Evolutionary conservation across 129 eudicot genomes (phyloP).

Genomic region (Saussurea involucrata): DNA sequence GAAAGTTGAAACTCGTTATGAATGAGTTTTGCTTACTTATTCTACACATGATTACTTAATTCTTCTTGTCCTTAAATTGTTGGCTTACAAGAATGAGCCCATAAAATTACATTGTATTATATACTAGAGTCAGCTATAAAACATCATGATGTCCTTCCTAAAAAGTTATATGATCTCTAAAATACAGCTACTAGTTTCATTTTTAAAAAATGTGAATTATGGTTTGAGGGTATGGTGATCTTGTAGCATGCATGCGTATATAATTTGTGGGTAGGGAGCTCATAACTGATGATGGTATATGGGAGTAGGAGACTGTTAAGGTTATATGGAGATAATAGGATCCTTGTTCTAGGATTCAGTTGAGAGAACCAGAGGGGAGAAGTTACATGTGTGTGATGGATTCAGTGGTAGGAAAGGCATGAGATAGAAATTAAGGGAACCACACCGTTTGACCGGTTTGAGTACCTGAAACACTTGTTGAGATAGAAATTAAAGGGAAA

Average conservation of each 20-base stretch:
- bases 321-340: not conserved
- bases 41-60: not conserved
- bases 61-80: not conserved
- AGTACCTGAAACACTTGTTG: not conserved
- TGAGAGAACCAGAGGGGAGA: not conserved
- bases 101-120: not conserved
- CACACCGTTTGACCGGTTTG: not conserved
- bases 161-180: not conserved
- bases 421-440: not conserved
- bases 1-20: not conserved
- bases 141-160: not conserved
- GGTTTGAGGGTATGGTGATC: conserved; percentile 2
- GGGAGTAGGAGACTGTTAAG: not conserved
- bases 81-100: not conserved
- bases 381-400: not conserved
- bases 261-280: not conserved
- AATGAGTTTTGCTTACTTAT: not conserved
- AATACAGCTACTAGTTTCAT: not conserved
- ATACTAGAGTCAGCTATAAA: not conserved
- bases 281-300: not conserved
- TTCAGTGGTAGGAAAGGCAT: not conserved
- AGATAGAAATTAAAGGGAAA: not conserved
- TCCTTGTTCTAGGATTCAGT: not conserved
- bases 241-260: not conserved
- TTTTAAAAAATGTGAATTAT: not conserved